Conservation (phyloP, 2,329 filamentous ascomycete species). For the Fusarium sp. region DNA sequence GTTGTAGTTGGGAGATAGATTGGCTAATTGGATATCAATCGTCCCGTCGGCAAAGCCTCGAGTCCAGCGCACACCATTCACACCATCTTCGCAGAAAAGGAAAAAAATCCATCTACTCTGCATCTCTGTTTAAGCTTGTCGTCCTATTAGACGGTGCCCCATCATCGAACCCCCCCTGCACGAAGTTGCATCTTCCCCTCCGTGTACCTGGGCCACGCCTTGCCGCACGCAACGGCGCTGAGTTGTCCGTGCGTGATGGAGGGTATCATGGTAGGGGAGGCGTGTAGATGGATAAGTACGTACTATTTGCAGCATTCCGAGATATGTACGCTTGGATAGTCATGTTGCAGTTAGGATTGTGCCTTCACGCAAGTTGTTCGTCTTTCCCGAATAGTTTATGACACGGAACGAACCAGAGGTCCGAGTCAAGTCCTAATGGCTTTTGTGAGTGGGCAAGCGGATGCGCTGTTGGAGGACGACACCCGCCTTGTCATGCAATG, state of each 20-base stretch:
- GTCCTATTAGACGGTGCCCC: constrained; percentile 54
- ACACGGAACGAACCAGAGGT: not conserved
- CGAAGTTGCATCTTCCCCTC: constrained; percentile 27
- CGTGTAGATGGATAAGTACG: constrained; percentile 15
- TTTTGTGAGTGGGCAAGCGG: constrained; percentile 11
- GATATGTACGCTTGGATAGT: constrained; percentile 31
- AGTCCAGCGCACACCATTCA: constrained; percentile 22
- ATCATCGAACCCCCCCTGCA: constrained; percentile 49
- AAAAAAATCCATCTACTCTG: constrained; percentile 23
- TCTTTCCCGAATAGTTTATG: constrained; percentile 2
- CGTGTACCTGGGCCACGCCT: constrained; percentile 37
- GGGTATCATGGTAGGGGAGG: constrained; percentile 35
- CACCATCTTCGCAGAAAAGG: constrained; percentile 23
- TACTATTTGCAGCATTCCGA: constrained; percentile 4
- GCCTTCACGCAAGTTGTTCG: constrained; percentile 6
- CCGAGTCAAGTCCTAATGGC: constrained; percentile 11
- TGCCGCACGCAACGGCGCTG: constrained; percentile 37
- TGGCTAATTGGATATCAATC: constrained; percentile 25
- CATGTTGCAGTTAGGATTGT: constrained; percentile 14
- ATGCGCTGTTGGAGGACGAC: constrained; percentile 26
- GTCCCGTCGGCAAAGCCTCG: constrained; percentile 4
- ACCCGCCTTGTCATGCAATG: constrained; percentile 34
- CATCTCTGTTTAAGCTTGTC: constrained; percentile 22
- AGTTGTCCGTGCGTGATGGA: constrained; percentile 47
- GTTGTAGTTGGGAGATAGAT: not conserved